Evolutionary conservation across 1,284 basidiomycete species (phyloP), one percentile per base, ranked within the genome.

Genomic region (Moesziomyces sp.): DNA sequence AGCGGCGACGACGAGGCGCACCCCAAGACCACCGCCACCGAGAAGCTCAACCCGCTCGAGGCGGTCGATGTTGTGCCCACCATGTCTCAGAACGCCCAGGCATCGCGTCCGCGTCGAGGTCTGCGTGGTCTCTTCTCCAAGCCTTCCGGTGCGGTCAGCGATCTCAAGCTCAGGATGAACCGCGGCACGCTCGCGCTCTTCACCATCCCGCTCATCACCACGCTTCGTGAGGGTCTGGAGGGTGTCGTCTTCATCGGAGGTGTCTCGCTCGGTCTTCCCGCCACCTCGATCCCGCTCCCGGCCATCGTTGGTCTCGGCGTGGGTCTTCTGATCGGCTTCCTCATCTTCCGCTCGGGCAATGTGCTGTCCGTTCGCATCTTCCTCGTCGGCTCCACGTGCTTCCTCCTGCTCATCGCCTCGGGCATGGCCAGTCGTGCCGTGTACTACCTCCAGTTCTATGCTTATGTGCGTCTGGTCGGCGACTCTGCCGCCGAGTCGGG

Each of bases 201-300:
- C 66, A 57, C 74, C 51, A 79, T 83, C 40, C 81, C 81, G 6
- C 68, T 83, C 45, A 61, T 83, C 60, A 83, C 81, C 16, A 81
- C 79, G 11, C 73, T 82, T 2, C 79, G 81, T 30, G 81, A 83
- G 62, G 81, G 81, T 23, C 65, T 83, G 5, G 81, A 83, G 61
- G 80, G 77, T 8, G 72, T 82, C 38, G 79, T 83, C 23, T 83
- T 82, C 56, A 78, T 82, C 58, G 81, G 80, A 14, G 81, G 81
- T 43, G 81, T 83, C 18, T 80, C 79, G 14, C 79, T 83, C 42
- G 77, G 80, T 45, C 61, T 82, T 0, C 80, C 80, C 1, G 81
- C 80, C 0, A 78, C 70, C 3, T 79, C 77, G 5, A 83, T 83
- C 43, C 81, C 81, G 0, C 72, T 83, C 10, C 79, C 81, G 9